These are phyloP conservation scores for Hypoxylon sp. DNA, from an alignment of 2,329 filamentous ascomycete species.

Conservation along the genomic window DNA sequence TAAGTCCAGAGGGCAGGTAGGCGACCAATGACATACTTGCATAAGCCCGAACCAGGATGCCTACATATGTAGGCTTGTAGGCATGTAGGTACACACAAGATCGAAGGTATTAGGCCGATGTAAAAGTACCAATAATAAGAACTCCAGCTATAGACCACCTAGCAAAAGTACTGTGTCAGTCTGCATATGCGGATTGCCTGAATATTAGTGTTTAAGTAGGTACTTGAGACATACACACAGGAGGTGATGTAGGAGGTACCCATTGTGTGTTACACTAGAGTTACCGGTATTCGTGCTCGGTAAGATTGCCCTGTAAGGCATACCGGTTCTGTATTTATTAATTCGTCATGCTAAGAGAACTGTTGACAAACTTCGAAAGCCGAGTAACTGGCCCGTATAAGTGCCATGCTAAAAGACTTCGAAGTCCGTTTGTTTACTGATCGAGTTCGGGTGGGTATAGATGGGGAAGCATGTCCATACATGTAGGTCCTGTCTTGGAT, in stretches of 20 bases:
- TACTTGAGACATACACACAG: conserved; percentile 23
- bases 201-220: conserved; percentile 5
- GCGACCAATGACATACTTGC: conserved; percentile 26
- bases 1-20: conserved; percentile 11
- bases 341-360: conserved; percentile 11
- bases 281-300: conserved; percentile 34
- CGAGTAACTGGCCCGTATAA: conserved; percentile 5
- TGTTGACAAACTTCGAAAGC: conserved; percentile 1
- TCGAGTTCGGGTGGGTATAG: neutral
- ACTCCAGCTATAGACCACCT: neutral
- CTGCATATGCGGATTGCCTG: neutral
- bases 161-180: conserved; percentile 15
- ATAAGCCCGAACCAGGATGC: conserved; percentile 20
- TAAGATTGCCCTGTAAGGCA: conserved; percentile 37
- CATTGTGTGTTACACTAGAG: conserved; percentile 21
- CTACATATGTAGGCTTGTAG: conserved; percentile 9
- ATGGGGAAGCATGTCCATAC: neutral
- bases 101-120: conserved; percentile 1
- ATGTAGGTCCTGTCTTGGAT: conserved; percentile 19
- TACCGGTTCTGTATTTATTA: conserved; percentile 9
- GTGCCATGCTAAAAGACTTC: conserved; percentile 1
- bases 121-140: conserved; percentile 17
- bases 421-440: neutral
- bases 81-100: conserved; percentile 4
- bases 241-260: conserved; percentile 9